Evolutionary conservation across 805 yeast genomes (phyloP), one percentile per base, ranked within the genome.

Genomic region (Candida multigemmis): DNA sequence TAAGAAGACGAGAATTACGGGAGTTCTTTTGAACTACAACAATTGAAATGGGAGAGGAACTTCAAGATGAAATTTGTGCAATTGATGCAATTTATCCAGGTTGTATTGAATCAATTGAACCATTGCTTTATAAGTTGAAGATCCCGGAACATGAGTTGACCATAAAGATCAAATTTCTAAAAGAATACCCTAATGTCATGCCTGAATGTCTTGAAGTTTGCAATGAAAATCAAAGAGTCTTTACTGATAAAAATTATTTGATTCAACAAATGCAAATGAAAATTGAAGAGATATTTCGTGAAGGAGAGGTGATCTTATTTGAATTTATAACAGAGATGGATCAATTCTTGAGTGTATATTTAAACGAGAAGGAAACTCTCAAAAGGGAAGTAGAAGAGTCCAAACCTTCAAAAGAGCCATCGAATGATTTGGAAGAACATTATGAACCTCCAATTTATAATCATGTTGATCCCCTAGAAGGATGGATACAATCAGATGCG

Each of bases 31-130:
- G 7, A 17, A 7, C 7, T 17, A 7, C 10, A n/a, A 8, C 11
- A 14, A 15, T 7, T 13, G 46, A 44, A 53, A 39, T 48, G 6
- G 47, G 57, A 1, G 69, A 69, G 33, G 80, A 76, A 18, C 53
- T 80, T 5, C 45, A 45, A 12, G 91, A 84, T 29, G 98, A 89
- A 44, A 52, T 84, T 12, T 75, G 71, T 21, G 89, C 95, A 8
- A 74, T 89, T 7, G 80, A 83, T 30, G 91, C 96, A 3, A 89
- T 91, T 8, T 89, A 74, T 44, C 96, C 94, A 1, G 81, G 66
- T 10, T 62, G 73, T 21, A 47, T 74, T 19, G 50, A 53, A 3
- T 41, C 39, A 14, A 27, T 65, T 6, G 63, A 53, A 0, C 55
- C 61, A 0, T 53, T 53, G 11, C 45, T 67, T 3, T 61, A 62